A percentile compares a stretch with the other conserved stretches of the same genome.
Evolutionary conservation across 1,139 yeast genomes (phyloP).

Genomic region (Suhomyces bribrorum): DNA sequence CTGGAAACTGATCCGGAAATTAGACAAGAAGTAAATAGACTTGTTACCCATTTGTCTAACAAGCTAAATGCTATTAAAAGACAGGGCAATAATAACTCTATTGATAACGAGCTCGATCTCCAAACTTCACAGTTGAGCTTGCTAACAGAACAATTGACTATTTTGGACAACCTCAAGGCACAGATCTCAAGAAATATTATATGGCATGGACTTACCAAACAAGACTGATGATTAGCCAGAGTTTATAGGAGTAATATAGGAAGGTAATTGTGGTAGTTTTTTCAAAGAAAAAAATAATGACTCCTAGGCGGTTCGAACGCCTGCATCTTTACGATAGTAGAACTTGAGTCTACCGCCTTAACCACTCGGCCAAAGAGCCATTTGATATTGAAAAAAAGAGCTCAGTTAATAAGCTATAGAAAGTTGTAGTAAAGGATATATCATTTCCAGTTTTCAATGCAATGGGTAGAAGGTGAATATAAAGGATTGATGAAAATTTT

Average conservation of each 20-base stretch:
- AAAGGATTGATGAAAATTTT: too few species aligned
- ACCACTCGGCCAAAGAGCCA: slow-evolving; percentile 37
- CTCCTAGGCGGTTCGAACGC: slow-evolving; percentile 25
- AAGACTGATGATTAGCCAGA: background rate
- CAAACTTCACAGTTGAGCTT: slow-evolving; percentile 31
- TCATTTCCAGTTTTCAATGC: too few species aligned
- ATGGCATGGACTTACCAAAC: slow-evolving; percentile 10
- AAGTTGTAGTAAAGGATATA: too few species aligned
- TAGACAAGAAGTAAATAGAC: slow-evolving; percentile 22
- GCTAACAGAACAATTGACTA: slow-evolving; percentile 30
- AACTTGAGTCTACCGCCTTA: slow-evolving; percentile 39
- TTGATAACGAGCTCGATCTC: slow-evolving; percentile 17
- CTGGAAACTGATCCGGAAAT: slow-evolving; percentile 4
- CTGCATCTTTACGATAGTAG: slow-evolving; percentile 32
- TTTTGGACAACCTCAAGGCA: slow-evolving; percentile 26
- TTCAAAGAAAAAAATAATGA: slow-evolving; percentile 17
- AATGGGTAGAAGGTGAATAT: too few species aligned
- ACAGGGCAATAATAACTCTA: slow-evolving; percentile 3
- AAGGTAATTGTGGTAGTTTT: background rate
- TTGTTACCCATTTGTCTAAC: slow-evolving; percentile 28
- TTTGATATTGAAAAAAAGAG: too few species aligned
- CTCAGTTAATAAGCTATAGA: too few species aligned
- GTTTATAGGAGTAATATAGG: slow-evolving; percentile 4
- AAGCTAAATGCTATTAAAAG: slow-evolving; percentile 21
- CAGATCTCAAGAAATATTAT: slow-evolving; percentile 21